A percentile compares a stretch with the other conserved stretches of the same genome.
phyloP scores from a whole-genome alignment of 148 eudicot species.

The Hydrangea macrophylla region DNA sequence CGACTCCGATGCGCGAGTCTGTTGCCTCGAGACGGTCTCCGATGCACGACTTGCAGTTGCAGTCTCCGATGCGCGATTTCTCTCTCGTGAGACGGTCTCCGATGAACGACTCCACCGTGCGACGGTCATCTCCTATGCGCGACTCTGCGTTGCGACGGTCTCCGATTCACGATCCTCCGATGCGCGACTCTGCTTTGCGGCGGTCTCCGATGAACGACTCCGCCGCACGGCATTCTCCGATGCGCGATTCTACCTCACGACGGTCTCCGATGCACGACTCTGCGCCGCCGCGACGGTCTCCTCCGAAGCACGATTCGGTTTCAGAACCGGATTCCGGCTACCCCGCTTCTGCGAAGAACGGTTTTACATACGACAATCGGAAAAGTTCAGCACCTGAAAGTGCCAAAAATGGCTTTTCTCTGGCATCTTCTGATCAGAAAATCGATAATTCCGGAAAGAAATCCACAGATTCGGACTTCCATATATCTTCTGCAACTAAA shows the following conservation, averaged over 20 bases:
- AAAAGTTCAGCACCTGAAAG: background rate
- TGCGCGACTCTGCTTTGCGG: slow-evolving; percentile 19
- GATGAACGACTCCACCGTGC: slow-evolving; percentile 12
- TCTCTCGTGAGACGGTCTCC: slow-evolving; percentile 14
- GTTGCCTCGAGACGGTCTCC: too few relatives aligned
- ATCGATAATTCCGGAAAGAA: background rate
- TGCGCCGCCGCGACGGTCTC: slow-evolving; percentile 3
- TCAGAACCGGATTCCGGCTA: slow-evolving; percentile 15
- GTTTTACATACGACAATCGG: background rate
- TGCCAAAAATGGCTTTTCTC: background rate
- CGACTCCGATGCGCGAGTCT: too few relatives aligned
- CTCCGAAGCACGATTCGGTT: slow-evolving; percentile 14
- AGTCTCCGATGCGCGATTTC: background rate
- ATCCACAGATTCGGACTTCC: background rate
- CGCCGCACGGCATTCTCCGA: slow-evolving; percentile 1
- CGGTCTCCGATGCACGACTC: slow-evolving; percentile 18
- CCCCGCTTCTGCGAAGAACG: background rate
- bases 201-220: slow-evolving; percentile 14
- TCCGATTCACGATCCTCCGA: slow-evolving; percentile 13
- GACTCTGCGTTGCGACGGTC: slow-evolving; percentile 10
- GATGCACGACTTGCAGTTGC: too few relatives aligned
- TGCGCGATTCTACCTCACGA: background rate
- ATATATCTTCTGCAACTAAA: slow-evolving; percentile 1
- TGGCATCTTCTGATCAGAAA: background rate
- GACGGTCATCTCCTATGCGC: background rate